Evolutionary conservation across 345 rosid genomes (phyloP).

Genomic region (Hibiscus trionum): DNA sequence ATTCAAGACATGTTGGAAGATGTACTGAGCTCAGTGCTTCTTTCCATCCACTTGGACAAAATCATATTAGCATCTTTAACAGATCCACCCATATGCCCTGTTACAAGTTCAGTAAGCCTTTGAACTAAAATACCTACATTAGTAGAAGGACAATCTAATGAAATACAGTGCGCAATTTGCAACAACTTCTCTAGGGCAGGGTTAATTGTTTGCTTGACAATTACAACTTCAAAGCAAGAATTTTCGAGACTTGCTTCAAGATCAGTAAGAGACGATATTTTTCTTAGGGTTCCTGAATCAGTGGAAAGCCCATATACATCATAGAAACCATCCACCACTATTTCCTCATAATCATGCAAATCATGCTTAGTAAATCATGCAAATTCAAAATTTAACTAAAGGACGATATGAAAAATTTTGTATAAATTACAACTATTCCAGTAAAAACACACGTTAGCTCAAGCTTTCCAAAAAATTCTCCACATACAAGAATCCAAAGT

Average conservation of each 20-base stretch:
- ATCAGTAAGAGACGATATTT: slow-evolving; percentile 78
- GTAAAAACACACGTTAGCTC: background rate
- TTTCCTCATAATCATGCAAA: slow-evolving; percentile 91
- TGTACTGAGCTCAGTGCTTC: slow-evolving; percentile 66
- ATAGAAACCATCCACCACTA: slow-evolving; percentile 85
- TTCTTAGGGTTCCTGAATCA: slow-evolving; percentile 46
- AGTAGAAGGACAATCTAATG: slow-evolving; percentile 60
- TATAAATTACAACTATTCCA: background rate
- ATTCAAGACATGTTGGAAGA: slow-evolving; percentile 14
- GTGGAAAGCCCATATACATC: slow-evolving; percentile 65
- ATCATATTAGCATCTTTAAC: slow-evolving; percentile 86
- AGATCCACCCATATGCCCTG: slow-evolving; percentile 92
- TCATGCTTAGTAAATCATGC: background rate
- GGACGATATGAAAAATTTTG: background rate
- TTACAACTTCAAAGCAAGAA: slow-evolving; percentile 73
- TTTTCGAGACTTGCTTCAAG: slow-evolving; percentile 65
- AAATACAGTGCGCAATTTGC: slow-evolving; percentile 75
- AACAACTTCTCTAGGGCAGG: slow-evolving; percentile 66
- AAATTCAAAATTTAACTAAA: background rate
- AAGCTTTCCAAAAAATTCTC: no score
- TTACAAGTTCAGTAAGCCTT: slow-evolving; percentile 83
- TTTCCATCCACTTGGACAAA: slow-evolving; percentile 80
- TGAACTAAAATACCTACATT: slow-evolving; percentile 61
- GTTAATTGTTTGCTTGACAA: slow-evolving; percentile 68
- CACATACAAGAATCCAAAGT: background rate